Percentiles rank a stretch among this genome's conserved stretches.
Evolutionary conservation across 331 rosid genomes (phyloP).

Genomic region (Stylosanthes scabra): DNA sequence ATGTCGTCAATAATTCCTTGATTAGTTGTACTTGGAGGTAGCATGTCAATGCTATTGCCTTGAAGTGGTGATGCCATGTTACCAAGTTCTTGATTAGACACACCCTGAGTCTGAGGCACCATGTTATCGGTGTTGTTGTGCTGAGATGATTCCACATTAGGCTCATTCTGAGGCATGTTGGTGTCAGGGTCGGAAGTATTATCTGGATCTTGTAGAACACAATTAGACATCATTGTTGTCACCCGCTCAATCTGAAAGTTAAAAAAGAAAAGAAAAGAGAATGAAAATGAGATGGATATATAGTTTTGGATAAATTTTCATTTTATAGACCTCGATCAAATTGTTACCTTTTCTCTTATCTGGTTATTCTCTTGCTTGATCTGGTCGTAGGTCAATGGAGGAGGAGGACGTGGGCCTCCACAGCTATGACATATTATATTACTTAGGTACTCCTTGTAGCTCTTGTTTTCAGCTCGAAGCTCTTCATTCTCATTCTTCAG

Average conservation of each 20-base stretch:
- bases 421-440: constrained; percentile 62
- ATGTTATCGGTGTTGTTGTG: too few relatives aligned
- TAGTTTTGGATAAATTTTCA: too few relatives aligned
- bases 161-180: not conserved
- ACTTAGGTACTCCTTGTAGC: constrained; percentile 54
- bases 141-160: not conserved
- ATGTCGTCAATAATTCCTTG: not conserved
- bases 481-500: constrained; percentile 62
- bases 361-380: constrained; percentile 64
- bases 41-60: not conserved
- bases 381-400: constrained; percentile 56
- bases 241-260: constrained; percentile 54
- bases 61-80: not conserved
- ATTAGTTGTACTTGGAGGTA: not conserved
- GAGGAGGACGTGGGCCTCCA: constrained; percentile 54
- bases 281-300: not conserved
- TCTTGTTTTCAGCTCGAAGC: constrained; percentile 59
- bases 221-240: constrained; percentile 40
- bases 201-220: not conserved
- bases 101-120: not conserved
- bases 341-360: constrained; percentile 56
- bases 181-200: not conserved
- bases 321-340: not conserved
- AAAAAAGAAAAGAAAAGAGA: not conserved
- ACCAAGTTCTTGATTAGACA: not conserved